These are phyloP conservation scores for Ustilago cynodontis DNA, from an alignment of 1,284 basidiomycete species.

Conservation along the genomic window DNA sequence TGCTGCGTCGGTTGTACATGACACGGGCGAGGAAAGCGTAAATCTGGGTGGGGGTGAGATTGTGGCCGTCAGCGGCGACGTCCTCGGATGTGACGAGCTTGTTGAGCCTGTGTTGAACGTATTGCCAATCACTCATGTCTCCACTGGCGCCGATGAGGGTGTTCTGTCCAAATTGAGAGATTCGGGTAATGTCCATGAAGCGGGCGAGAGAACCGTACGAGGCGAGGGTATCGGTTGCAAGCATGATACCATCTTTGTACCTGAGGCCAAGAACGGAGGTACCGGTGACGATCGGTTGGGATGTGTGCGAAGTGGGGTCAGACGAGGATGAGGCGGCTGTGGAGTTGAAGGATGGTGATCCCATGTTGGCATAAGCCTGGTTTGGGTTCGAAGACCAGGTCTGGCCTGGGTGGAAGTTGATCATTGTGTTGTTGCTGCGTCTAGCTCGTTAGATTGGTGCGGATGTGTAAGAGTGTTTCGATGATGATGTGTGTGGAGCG, in stretches of 20 bases:
- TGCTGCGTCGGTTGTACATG: constrained; percentile 89
- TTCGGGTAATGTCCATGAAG: constrained; percentile 93
- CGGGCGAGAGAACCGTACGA: constrained; percentile 97
- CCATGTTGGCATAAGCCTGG: constrained; percentile 34
- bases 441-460: background rate
- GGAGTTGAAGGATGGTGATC: constrained; percentile 66
- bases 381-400: constrained; percentile 51
- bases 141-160: constrained; percentile 92
- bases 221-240: constrained; percentile 97
- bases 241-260: constrained; percentile 97
- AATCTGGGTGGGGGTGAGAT: constrained; percentile 87
- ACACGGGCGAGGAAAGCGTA: constrained; percentile 92
- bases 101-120: constrained; percentile 78
- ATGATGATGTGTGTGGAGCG: background rate
- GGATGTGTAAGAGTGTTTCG: background rate
- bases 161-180: constrained; percentile 81
- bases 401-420: constrained; percentile 53
- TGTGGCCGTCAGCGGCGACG: constrained; percentile 83
- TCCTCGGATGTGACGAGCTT: constrained; percentile 76
- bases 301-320: constrained; percentile 44
- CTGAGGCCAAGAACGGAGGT: constrained; percentile 93
- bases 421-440: constrained; percentile 15
- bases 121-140: constrained; percentile 98
- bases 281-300: constrained; percentile 95
- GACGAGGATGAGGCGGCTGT: constrained; percentile 41